Percentiles rank a stretch among this genome's conserved stretches.
Conservation (phyloP, 2,329 filamentous ascomycete genomes). For the Aspergillus sp. region DNA sequence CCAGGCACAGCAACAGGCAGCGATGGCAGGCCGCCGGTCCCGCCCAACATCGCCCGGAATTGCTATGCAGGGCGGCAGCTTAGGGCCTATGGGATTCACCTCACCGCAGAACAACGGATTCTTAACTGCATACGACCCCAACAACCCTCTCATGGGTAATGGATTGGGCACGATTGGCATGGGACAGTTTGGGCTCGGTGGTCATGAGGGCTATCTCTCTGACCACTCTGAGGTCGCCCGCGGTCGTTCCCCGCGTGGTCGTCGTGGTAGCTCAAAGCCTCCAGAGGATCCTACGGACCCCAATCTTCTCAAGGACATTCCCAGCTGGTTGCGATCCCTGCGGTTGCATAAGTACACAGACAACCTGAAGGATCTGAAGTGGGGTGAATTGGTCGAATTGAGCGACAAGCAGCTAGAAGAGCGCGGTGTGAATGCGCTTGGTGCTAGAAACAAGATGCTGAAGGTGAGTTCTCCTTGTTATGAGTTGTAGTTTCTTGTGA, state of each 20-base stretch:
- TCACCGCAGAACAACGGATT: conserved; percentile 95
- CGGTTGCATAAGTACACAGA: conserved; percentile 98
- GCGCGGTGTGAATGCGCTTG: conserved; percentile 89
- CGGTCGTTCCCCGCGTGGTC: conserved; percentile 86
- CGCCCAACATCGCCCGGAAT: conserved; percentile 88
- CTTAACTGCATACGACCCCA: conserved; percentile 77
- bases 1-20: conserved; percentile 64
- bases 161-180: conserved; percentile 71
- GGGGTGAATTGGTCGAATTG: conserved; percentile 87
- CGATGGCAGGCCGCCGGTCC: conserved; percentile 69
- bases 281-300: conserved; percentile 96
- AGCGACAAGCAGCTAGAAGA: conserved; percentile 92
- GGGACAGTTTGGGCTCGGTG: conserved; percentile 67
- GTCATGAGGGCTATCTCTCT: conserved; percentile 83
- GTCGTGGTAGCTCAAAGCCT: conserved; percentile 92
- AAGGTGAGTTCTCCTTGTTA: conserved; percentile 62
- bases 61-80: conserved; percentile 66
- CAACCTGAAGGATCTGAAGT: conserved; percentile 94
- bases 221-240: conserved; percentile 90
- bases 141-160: conserved; percentile 69
- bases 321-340: conserved; percentile 90
- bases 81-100: conserved; percentile 70
- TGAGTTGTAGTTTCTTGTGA: conserved; percentile 15
- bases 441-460: conserved; percentile 94
- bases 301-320: conserved; percentile 87